Conservation (phyloP, 1,284 basidiomycete species). For the Cryptococcus jaspeensis region DNA sequence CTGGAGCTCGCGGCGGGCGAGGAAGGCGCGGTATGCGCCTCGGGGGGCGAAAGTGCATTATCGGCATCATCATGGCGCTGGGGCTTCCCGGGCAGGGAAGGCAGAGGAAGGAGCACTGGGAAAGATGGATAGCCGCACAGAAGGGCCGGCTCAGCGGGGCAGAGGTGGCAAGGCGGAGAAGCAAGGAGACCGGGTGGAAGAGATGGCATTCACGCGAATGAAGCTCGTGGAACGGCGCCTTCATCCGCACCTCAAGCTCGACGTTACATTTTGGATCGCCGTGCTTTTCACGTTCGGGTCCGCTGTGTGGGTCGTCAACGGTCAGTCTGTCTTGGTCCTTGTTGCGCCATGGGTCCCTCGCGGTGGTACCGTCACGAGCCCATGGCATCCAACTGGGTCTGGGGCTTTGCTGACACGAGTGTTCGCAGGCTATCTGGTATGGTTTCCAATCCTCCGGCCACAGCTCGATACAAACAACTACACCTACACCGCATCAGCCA, state of each 20-base stretch:
- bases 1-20: conserved; percentile 30
- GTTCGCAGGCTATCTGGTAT: conserved; percentile 54
- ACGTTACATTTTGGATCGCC: conserved; percentile 41
- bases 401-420: no score
- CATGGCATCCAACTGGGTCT: no score
- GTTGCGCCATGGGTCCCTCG: no score
- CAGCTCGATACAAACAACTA: conserved; percentile 23
- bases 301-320: conserved; percentile 60
- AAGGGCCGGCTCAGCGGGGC: no score
- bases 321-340: no score
- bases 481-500: conserved; percentile 51
- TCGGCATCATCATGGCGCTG: neutral
- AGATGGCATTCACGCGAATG: conserved; percentile 14
- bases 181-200: conserved; percentile 16
- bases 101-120: neutral
- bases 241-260: conserved; percentile 27
- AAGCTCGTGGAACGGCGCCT: conserved; percentile 20
- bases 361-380: neutral
- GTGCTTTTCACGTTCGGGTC: conserved; percentile 52
- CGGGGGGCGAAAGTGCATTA: conserved; percentile 21
- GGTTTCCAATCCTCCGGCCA: conserved; percentile 56
- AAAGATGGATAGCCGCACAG: neutral
- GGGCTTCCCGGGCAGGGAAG: neutral
- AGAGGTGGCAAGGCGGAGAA: conserved; percentile 4
- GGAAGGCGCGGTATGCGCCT: conserved; percentile 33